Base-by-base conservation (phyloP, 257 asterid genomes). In the Buddleja alternifolia region DNA sequence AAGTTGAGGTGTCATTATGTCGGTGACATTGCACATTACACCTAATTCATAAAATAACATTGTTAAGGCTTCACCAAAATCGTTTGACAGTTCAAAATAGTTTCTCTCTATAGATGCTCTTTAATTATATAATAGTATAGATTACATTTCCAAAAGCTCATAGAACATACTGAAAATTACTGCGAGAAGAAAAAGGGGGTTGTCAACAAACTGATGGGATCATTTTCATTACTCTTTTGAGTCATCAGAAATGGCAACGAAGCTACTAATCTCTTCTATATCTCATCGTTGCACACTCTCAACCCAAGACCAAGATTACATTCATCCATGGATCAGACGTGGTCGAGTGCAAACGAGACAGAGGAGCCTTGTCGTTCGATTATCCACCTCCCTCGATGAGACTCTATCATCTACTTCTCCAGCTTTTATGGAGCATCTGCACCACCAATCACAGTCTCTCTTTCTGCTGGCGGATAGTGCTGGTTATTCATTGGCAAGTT, bases 401-500 rank as follows among this genome's bases (percentile, higher is more conserved):
- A 57, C 73, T 68, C n/a, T 79, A 36, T 40, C 63, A 11, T 70
- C 82, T 7, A 65, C 86, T 51, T 39, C 82, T 9, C 16, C 81
- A 21, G 77, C 77, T 54, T 21, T 77, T 1, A 48, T 69, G 44
- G 90, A 78, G 68, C 83, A 77, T 61, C 69, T 82, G 48, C 92
- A 77, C 60, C 82, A 76, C 48, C 72, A 75, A 42, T 67, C 85
- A 0, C 78, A 74, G 63, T 73, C 93, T 10, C 85, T 84, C 32
- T 77, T 83, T 75, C 80, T 86, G 36, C 60, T 93, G 50, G 99
- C 92, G 5, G 96, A 88, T 21, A 70, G 52, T 34, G 79, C 77
- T 32, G 90, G 95, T 48, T 88, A 90, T 75, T 93, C 99, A 3
- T 51, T 85, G 73, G 96, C 99, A 50, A 93, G 99, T 80, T 93